Conservation (phyloP, 768 basidiomycete genomes). For the Lepiota subincarnata region DNA sequence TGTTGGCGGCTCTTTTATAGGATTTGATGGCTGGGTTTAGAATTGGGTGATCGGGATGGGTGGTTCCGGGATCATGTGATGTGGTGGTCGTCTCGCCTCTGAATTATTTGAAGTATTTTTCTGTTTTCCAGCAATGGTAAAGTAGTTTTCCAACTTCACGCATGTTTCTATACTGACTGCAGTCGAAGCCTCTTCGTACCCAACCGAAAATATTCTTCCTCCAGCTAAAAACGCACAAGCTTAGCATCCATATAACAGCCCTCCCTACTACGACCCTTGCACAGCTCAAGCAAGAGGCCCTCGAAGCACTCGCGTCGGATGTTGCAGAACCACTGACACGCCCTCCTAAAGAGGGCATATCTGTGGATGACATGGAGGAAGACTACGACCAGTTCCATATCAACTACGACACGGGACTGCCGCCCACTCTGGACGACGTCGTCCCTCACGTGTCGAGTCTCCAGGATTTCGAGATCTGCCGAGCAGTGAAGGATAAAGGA, state of each 20-base stretch:
- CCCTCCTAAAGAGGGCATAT: constrained; percentile 19
- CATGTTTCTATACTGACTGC: not conserved
- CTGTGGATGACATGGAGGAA: constrained; percentile 24
- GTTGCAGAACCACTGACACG: constrained; percentile 31
- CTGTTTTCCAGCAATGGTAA: not conserved
- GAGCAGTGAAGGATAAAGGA: constrained; percentile 47
- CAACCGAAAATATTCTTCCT: constrained; percentile 64
- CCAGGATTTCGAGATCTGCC: constrained; percentile 64
- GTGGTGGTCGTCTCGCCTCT: not conserved
- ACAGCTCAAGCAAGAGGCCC: constrained; percentile 57
- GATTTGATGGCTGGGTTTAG: constrained; percentile 23
- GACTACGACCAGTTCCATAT: constrained; percentile 15
- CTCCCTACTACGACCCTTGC: constrained; percentile 51
- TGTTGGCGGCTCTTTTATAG: constrained; percentile 20
- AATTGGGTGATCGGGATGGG: constrained; percentile 13
- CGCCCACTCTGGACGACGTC: constrained; percentile 10
- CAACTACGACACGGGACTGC: constrained; percentile 9
- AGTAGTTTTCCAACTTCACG: no score
- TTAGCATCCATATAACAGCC: constrained; percentile 57
- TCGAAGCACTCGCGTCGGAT: constrained; percentile 54
- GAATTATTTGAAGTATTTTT: not conserved
- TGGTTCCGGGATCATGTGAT: constrained; percentile 10
- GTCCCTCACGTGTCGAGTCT: constrained; percentile 33
- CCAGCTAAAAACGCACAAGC: constrained; percentile 69
- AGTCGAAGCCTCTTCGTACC: constrained; percentile 44